Evolutionary conservation across 768 basidiomycete genomes (phyloP), one percentile per base, ranked within the genome.

Genomic region (Fomitopsis serialis): DNA sequence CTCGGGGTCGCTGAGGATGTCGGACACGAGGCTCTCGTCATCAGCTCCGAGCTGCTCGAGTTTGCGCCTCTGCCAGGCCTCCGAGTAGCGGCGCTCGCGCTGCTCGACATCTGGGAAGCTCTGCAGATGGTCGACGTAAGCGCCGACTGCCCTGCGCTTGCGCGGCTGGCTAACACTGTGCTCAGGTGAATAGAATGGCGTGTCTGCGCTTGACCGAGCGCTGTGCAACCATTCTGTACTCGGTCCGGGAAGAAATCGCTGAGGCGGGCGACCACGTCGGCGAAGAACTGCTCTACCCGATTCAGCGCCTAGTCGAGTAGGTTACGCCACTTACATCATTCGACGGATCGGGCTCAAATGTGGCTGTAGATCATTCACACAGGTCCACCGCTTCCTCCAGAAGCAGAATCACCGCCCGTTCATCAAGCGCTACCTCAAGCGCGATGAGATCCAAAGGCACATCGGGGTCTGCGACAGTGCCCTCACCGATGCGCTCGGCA

Each of bases 371-470:
- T 60, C 79, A 0, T 82, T 78, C 59, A 53, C 58, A 2, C 46
- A 66, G 4, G 76, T 88, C 3, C 70, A 72, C 37, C 57, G 62
- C 2, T 78, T 90, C 58, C 72, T 89, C 24, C 61, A 73, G 50
- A 83, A 80, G 58, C 82, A 89, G 57, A 70, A 74, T 15, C 72
- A 79, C 40, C 72, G 87, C 1, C 85, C 89, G 0, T 92, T 90
- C 70, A 68, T 92, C 57, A 88, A 89, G 66, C 76, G 88, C 3
- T 92, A 88, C 62, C 74, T 92, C 36, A 82, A 83, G 63, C 79
- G 87, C 42, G 84, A 87, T 36, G 87, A 91, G 57, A 84, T 84
- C 25, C 63, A 75, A 15, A 69, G 72, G 2, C 76, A 79, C 29
- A 79, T 90, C 35, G 61, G 65, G 0, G 68, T 63, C 2, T 85